Evolutionary conservation across 1,284 basidiomycete species (phyloP).

Genomic region (Trametes sp.): DNA sequence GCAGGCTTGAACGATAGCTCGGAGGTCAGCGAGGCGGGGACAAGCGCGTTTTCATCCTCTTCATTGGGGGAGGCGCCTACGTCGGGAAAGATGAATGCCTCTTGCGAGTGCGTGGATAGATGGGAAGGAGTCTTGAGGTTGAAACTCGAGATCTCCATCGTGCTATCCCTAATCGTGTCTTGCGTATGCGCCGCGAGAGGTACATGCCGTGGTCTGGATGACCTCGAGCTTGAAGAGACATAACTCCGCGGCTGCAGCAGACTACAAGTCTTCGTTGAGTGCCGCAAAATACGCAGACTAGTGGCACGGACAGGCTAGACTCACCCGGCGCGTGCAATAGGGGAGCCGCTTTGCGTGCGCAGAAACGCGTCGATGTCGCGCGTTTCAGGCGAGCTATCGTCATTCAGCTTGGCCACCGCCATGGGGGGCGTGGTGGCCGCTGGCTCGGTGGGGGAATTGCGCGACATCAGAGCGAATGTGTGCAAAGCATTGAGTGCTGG

Average conservation of each 20-base stretch:
- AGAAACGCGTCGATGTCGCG: constrained; percentile 28
- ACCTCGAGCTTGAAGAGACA: constrained; percentile 41
- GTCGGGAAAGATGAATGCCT: constrained; percentile 52
- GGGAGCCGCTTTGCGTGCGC: constrained; percentile 29
- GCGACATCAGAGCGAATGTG: constrained; percentile 20
- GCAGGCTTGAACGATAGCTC: constrained; percentile 34
- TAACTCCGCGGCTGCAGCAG: constrained; percentile 47
- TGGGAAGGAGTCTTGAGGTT: constrained; percentile 43
- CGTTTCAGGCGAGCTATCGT: constrained; percentile 17
- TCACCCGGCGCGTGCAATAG: constrained; percentile 28
- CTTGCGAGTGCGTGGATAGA: constrained; percentile 27
- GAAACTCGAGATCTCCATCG: constrained; percentile 69
- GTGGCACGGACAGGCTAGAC: neutral
- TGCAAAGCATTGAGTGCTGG: constrained; percentile 12
- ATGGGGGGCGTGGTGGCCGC: constrained; percentile 1
- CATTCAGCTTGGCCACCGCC: neutral
- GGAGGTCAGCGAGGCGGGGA: constrained; percentile 38
- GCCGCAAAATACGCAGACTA: neutral
- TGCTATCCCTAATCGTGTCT: constrained; percentile 68
- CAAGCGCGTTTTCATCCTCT: constrained; percentile 18
- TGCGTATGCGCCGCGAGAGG: constrained; percentile 55
- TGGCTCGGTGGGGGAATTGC: constrained; percentile 10
- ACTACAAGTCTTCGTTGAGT: constrained; percentile 18
- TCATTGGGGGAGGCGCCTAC: constrained; percentile 25
- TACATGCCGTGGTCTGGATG: constrained; percentile 37